A percentile compares a stretch with the other conserved stretches of the same genome.
phyloP scores from a whole-genome alignment of 768 basidiomycete species.

The Auricularia heimuer region DNA sequence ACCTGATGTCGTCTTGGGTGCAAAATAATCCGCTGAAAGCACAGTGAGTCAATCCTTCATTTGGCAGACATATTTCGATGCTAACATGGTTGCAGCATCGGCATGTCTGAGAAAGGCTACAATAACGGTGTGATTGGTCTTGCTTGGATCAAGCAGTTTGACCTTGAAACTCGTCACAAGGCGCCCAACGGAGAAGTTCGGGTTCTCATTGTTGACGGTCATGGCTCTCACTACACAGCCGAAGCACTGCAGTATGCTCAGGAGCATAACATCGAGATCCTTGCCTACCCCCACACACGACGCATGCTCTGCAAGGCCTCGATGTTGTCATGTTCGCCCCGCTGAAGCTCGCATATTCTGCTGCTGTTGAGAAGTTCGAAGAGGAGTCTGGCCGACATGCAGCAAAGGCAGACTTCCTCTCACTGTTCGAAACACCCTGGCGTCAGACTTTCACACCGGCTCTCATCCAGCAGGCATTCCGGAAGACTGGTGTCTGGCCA shows the following conservation, averaged over 20 bases:
- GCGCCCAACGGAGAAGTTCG: slow-evolving; percentile 16
- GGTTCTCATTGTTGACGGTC: slow-evolving; percentile 37
- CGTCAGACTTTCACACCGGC: slow-evolving; percentile 17
- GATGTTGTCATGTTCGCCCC: slow-evolving; percentile 29
- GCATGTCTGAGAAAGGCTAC: slow-evolving; percentile 27
- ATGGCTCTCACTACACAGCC: slow-evolving; percentile 32
- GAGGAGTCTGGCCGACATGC: no score
- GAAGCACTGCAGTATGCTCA: slow-evolving; percentile 30
- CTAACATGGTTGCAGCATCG: slow-evolving; percentile 6
- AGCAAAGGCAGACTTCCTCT: no score
- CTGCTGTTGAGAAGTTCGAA: no score
- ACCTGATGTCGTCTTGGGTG: slow-evolving; percentile 22
- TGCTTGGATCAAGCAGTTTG: slow-evolving; percentile 30
- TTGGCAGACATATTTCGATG: no score
- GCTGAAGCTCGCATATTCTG: slow-evolving; percentile 18
- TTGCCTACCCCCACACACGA: slow-evolving; percentile 39
- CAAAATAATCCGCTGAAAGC: no score
- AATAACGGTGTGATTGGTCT: slow-evolving; percentile 14
- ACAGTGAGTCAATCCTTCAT: not conserved
- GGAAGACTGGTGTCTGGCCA: slow-evolving; percentile 30
- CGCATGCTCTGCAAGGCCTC: slow-evolving; percentile 36
- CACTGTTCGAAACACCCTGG: no score
- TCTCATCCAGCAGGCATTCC: slow-evolving; percentile 29
- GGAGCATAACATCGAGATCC: slow-evolving; percentile 27
- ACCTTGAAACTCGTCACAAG: slow-evolving; percentile 28